These are phyloP conservation scores for Plectranthus barbatus DNA, from an alignment of 257 asterid species.

Conservation along the genomic window DNA sequence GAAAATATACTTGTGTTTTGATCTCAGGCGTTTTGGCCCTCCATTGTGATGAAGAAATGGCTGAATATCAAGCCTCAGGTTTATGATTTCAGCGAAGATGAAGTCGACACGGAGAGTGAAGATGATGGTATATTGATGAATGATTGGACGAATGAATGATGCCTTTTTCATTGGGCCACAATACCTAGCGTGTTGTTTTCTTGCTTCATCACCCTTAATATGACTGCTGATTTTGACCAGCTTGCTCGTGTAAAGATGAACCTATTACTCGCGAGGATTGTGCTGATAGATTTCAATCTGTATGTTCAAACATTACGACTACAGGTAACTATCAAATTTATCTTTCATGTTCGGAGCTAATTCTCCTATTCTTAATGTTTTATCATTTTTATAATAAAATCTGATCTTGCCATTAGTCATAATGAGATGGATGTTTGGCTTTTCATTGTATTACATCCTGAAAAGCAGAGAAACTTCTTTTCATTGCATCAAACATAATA, in stretches of 20 bases:
- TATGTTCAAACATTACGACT: slow-evolving; percentile 28
- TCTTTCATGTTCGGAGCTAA: too few relatives aligned
- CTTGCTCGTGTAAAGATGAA: slow-evolving; percentile 54
- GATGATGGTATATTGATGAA: slow-evolving; percentile 54
- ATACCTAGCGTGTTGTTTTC: neutral
- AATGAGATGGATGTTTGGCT: neutral
- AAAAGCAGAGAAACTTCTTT: neutral
- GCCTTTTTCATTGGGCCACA: neutral
- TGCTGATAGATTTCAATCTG: slow-evolving; percentile 31
- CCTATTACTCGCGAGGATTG: slow-evolving; percentile 25
- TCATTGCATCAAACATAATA: neutral
- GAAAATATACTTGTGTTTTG: neutral
- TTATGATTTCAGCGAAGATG: slow-evolving; percentile 87
- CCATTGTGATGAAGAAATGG: slow-evolving; percentile 94
- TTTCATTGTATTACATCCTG: neutral
- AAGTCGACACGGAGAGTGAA: slow-evolving; percentile 87
- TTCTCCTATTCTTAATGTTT: too few relatives aligned
- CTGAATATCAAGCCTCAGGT: slow-evolving; percentile 70
- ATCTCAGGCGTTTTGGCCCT: slow-evolving; percentile 77
- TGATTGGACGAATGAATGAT: neutral
- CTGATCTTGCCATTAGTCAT: neutral
- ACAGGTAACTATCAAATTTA: slow-evolving; percentile 17
- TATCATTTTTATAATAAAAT: too few relatives aligned
- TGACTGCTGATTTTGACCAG: slow-evolving; percentile 23
- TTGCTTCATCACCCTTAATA: neutral